Evolutionary conservation across 441 rosid species (phyloP), one percentile per base, ranked within the genome.

Genomic region (Arabidopsis lyrata): DNA sequence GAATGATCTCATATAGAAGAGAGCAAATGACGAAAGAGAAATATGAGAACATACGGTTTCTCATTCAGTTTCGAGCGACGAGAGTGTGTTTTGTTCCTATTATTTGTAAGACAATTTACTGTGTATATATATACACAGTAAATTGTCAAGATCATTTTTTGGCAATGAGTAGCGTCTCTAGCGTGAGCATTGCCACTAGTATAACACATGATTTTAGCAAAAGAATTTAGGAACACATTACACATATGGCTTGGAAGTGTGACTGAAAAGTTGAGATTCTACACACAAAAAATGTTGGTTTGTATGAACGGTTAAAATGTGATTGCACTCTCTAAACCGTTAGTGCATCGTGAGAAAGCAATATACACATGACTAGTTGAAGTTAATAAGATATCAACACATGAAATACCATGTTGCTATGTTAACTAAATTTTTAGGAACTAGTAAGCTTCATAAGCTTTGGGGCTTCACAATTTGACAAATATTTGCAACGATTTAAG

Each of bases 231-330:
- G 13, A n/a, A n/a, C 20, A n/a, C n/a, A 41, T n/a, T 11, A n/a
- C 20, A n/a, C n/a, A 41, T n/a, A 31, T 14, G 27, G 39, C 57
- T 44, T 63, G 32, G 24, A 34, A 65, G 59, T 65, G 72, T 57
- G 58, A 65, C 72, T 35, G 49, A 57, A 47, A 57, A 35, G 66
- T 36, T 27, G 22, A 47, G 32, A 8, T 64, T 22, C 15, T 54
- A 44, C 47, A 42, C 6, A 24, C 27, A 44, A 5, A 13, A 36
- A 32, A 38, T 5, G 55, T 9, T 31, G 13, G 18, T 35, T 24
- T 62, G n/a, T 39, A 22, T 66, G 53, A 57, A 38, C 52, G 53
- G 64, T 73, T 65, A 47, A 29, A 55, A 27, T 73, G 58, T 35
- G 64, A 73, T 12, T 55, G 20, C 27, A 16, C 0, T 41, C 8